A percentile compares a stretch with the other conserved stretches of the same genome.
phyloP scores from a whole-genome alignment of 1,284 basidiomycete genomes.

The Sporisorium scitamineum region DNA sequence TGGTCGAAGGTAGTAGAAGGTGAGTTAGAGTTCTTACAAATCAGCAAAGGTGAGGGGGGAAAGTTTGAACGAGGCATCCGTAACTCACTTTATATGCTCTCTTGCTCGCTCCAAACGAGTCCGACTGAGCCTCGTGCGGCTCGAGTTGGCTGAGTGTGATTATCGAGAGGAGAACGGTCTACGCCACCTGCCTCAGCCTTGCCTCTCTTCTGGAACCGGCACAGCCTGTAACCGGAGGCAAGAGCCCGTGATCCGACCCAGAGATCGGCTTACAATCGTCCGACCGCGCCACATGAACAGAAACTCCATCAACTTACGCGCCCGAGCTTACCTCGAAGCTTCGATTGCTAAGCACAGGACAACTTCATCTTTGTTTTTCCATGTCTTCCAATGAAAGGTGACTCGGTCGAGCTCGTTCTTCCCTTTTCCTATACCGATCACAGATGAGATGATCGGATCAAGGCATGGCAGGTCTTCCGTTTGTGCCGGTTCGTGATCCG shows the following conservation, averaged over 20 bases:
- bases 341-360: not conserved
- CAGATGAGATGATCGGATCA: not conserved
- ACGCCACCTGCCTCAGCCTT: not conserved
- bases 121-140: not conserved
- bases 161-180: no score
- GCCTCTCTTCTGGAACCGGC: not conserved
- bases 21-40: not conserved
- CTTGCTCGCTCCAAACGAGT: not conserved
- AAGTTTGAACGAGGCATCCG: not conserved
- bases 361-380: no score
- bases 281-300: not conserved
- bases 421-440: not conserved
- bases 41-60: not conserved
- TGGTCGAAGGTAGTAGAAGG: not conserved
- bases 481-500: not conserved
- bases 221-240: not conserved
- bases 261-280: not conserved
- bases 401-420: no score
- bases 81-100: not conserved
- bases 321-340: not conserved
- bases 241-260: not conserved
- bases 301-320: not conserved
- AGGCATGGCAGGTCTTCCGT: not conserved
- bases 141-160: not conserved
- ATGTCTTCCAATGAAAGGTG: no score